Evolutionary conservation across 2,329 filamentous ascomycete genomes (phyloP).

Genomic region (Aspergillus carbonarius): DNA sequence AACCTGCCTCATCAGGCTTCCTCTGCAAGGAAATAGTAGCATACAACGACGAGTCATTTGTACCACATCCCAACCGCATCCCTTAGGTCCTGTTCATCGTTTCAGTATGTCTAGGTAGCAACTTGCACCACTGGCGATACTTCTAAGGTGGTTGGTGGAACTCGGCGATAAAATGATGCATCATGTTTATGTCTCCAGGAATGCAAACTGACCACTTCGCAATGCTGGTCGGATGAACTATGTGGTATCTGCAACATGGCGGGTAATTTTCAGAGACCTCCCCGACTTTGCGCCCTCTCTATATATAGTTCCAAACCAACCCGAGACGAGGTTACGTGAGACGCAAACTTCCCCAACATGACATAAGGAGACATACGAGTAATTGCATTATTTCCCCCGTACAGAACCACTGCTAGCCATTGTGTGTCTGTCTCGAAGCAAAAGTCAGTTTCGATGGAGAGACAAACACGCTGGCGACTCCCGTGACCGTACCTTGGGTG

Average conservation of each 20-base stretch:
- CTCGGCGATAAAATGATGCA: not conserved
- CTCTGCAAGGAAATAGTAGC: no score
- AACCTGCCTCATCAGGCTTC: no score
- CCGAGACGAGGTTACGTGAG: not conserved
- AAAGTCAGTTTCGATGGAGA: not conserved
- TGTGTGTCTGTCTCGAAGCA: not conserved
- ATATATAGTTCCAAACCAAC: not conserved
- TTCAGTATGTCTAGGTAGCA: no score
- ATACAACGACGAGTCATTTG: no score
- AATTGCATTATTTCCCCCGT: not conserved
- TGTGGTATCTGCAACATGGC: not conserved
- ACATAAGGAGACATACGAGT: not conserved
- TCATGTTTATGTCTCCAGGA: not conserved
- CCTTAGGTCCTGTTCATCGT: no score
- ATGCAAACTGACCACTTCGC: not conserved
- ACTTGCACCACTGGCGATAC: no score
- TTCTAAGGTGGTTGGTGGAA: not conserved
- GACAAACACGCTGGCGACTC: conserved; percentile 9
- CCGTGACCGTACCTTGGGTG: conserved; percentile 17
- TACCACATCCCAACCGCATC: no score
- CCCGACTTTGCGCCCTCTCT: not conserved
- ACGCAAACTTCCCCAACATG: not conserved
- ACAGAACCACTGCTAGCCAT: not conserved
- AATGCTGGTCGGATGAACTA: not conserved
- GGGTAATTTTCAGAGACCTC: not conserved